Conservation (phyloP, 2,329 filamentous ascomycete genomes). For the Elsinoe batatas region DNA sequence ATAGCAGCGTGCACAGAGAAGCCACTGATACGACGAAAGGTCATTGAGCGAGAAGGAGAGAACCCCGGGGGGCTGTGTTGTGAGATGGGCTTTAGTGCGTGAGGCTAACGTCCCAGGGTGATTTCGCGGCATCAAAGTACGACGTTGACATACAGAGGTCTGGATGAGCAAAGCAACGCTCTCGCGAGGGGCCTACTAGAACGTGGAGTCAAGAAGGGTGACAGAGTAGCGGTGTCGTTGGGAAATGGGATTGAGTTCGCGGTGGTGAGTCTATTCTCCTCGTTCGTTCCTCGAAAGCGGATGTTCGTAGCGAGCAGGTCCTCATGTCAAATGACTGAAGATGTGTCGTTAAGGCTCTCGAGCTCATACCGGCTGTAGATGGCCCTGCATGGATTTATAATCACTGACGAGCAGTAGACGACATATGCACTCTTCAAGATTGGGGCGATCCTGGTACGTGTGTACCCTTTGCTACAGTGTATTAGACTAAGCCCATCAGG, state of each 20-base stretch:
- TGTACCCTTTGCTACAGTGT: background rate
- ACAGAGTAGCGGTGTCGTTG: conserved; percentile 75
- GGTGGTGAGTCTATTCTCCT: conserved; percentile 40
- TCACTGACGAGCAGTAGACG: conserved; percentile 22
- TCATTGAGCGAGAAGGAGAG: background rate
- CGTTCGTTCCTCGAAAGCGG: background rate
- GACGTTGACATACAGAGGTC: conserved; percentile 59
- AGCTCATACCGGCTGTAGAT: background rate
- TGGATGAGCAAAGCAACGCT: conserved; percentile 67
- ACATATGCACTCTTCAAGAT: conserved; percentile 91
- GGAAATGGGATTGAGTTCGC: conserved; percentile 81
- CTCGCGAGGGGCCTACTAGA: conserved; percentile 59
- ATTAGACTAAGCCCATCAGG: conserved; percentile 33
- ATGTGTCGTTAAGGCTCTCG: too few relatives aligned
- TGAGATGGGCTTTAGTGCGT: background rate
- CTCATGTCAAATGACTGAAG: too few relatives aligned
- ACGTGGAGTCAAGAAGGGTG: conserved; percentile 67
- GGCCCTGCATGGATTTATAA: background rate
- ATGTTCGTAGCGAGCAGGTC: too few relatives aligned
- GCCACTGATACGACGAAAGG: too few relatives aligned
- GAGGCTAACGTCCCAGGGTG: conserved; percentile 32
- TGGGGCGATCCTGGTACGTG: conserved; percentile 67
- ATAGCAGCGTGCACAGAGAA: too few relatives aligned
- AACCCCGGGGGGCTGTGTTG: background rate
- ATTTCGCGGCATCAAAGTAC: conserved; percentile 52